Percentiles rank a stretch among this genome's conserved stretches.
Evolutionary conservation across 768 basidiomycete genomes (phyloP).

Genomic region (Termitomyces sp.): DNA sequence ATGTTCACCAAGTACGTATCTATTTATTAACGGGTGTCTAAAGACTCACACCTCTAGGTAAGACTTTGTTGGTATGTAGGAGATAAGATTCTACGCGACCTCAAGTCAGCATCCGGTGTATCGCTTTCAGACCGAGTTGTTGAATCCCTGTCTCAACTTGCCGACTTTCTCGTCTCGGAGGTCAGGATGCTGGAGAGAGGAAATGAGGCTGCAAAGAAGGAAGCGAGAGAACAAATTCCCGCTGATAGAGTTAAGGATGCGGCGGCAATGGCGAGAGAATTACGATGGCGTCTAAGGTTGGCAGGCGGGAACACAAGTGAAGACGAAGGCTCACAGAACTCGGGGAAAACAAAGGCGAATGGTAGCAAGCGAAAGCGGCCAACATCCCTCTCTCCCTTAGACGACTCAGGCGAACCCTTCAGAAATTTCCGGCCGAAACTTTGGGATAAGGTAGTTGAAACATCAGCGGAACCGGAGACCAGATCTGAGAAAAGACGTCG

Average conservation of each 20-base stretch:
- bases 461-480: slow-evolving; percentile 37
- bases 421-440: slow-evolving; percentile 63
- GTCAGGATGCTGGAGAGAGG: slow-evolving; percentile 68
- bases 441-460: slow-evolving; percentile 56
- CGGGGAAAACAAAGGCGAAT: slow-evolving; percentile 18
- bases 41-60: not conserved
- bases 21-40: not conserved
- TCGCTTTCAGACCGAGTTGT: slow-evolving; percentile 52
- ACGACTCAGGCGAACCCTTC: slow-evolving; percentile 32
- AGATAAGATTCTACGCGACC: slow-evolving; percentile 72
- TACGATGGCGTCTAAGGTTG: slow-evolving; percentile 76
- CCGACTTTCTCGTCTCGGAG: slow-evolving; percentile 79
- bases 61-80: slow-evolving; percentile 92
- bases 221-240: slow-evolving; percentile 80
- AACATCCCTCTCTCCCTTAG: slow-evolving; percentile 17
- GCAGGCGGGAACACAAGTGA: slow-evolving; percentile 63
- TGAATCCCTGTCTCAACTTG: slow-evolving; percentile 64
- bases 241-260: slow-evolving; percentile 79
- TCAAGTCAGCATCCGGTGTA: slow-evolving; percentile 45
- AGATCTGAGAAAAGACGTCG: slow-evolving; percentile 32
- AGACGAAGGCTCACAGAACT: slow-evolving; percentile 45
- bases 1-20: slow-evolving; percentile 64
- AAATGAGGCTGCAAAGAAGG: slow-evolving; percentile 66
- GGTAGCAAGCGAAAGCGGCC: slow-evolving; percentile 41
- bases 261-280: slow-evolving; percentile 74